Percentiles rank a stretch among this genome's conserved stretches.
Conservation (phyloP, 169 alveolate genomes). For the Eimeria tenella region DNA sequence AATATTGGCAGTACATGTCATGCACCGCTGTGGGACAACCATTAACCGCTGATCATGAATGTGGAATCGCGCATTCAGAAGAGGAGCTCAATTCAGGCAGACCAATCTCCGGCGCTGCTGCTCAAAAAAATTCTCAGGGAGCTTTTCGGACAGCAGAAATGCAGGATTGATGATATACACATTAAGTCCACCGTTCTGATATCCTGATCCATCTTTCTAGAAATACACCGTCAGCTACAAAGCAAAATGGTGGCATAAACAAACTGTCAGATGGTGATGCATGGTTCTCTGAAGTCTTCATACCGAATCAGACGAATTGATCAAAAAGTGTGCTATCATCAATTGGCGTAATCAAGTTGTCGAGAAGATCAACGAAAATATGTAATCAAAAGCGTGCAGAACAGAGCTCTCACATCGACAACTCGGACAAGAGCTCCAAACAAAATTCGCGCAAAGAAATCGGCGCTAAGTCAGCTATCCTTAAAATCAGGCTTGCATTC, state of each 20-base stretch:
- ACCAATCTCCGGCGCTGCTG: conserved; percentile 61
- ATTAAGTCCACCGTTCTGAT: too few relatives aligned
- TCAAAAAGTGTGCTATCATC: background rate
- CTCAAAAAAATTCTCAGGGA: conserved; percentile 23
- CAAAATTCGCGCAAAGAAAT: too few relatives aligned
- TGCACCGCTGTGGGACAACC: background rate
- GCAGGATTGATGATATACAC: background rate
- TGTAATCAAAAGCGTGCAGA: too few relatives aligned
- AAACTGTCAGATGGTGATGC: conserved; percentile 57
- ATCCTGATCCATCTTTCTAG: too few relatives aligned
- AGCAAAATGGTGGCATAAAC: background rate
- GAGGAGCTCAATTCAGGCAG: conserved; percentile 58
- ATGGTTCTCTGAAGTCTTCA: conserved; percentile 39
- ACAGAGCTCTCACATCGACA: too few relatives aligned
- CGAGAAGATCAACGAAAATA: too few relatives aligned
- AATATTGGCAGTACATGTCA: background rate
- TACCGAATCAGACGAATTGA: background rate
- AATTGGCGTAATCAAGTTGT: too few relatives aligned
- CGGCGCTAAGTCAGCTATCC: too few relatives aligned
- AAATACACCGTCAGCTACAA: too few relatives aligned
- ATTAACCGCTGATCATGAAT: conserved; percentile 67
- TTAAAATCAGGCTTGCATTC: too few relatives aligned
- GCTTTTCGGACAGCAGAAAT: background rate
- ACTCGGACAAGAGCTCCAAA: too few relatives aligned
- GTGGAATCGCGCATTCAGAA: conserved; percentile 70